Percentiles rank a stretch among this genome's conserved stretches.
phyloP scores from a whole-genome alignment of 2,329 filamentous ascomycete genomes.

The Bipolaris cookei region DNA sequence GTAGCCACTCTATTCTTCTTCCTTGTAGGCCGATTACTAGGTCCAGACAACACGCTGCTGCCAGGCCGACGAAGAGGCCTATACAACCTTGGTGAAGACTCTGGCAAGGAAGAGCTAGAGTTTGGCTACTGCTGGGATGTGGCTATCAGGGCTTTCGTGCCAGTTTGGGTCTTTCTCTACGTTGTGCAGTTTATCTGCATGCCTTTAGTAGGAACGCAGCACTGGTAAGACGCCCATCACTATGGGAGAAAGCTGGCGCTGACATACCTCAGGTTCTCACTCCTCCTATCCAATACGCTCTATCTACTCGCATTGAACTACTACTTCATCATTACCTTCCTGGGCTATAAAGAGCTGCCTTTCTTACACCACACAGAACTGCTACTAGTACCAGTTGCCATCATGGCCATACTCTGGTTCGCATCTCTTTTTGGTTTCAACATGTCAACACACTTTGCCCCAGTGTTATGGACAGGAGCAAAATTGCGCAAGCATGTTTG shows the following conservation, averaged over 20 bases:
- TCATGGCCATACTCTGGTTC: conserved; percentile 66
- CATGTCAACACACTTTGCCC: conserved; percentile 58
- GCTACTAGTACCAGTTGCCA: conserved; percentile 66
- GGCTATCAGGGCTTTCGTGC: conserved; percentile 70
- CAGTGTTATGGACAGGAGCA: conserved; percentile 58
- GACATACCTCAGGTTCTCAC: conserved; percentile 53
- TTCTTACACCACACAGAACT: conserved; percentile 72
- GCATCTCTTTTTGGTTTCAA: conserved; percentile 60
- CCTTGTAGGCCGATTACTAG: conserved; percentile 66
- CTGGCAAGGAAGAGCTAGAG: conserved; percentile 64
- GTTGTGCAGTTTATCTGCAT: conserved; percentile 72
- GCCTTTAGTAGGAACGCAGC: conserved; percentile 62
- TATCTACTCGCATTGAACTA: conserved; percentile 70
- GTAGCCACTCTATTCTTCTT: conserved; percentile 69
- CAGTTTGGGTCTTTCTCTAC: conserved; percentile 70
- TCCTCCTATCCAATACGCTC: conserved; percentile 69
- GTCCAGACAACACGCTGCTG: conserved; percentile 61
- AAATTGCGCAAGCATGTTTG: conserved; percentile 51
- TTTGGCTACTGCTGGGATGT: conserved; percentile 77
- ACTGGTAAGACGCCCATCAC: conserved; percentile 51
- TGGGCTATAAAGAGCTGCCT: conserved; percentile 72
- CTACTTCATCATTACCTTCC: conserved; percentile 72
- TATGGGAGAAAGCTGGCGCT: background rate
- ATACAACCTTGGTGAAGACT: conserved; percentile 58
- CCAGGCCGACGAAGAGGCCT: conserved; percentile 62